Conservation (phyloP, 495 filamentous ascomycete species). For the Hyaloscypha hepaticicola region DNA sequence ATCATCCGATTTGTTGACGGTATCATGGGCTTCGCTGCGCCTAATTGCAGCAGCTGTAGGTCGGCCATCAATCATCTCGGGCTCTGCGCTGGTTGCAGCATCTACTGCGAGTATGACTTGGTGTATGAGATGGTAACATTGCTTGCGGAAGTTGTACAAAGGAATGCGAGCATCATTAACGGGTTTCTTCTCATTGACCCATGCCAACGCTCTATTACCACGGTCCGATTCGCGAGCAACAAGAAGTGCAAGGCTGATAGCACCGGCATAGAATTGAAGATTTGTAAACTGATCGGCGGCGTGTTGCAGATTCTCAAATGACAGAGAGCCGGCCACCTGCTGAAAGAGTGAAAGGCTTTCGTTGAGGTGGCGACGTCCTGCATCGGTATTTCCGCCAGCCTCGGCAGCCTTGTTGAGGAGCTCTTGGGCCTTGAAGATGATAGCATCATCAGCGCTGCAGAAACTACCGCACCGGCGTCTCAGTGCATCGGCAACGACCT, state of each 20-base stretch:
- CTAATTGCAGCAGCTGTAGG: constrained; percentile 71
- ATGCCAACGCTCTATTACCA: constrained; percentile 75
- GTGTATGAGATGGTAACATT: constrained; percentile 82
- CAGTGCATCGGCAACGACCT: constrained; percentile 92
- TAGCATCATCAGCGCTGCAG: constrained; percentile 93
- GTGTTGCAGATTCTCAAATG: constrained; percentile 73
- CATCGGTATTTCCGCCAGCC: constrained; percentile 67
- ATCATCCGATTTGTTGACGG: constrained; percentile 81
- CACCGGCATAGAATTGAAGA: constrained; percentile 89
- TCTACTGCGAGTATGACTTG: constrained; percentile 76
- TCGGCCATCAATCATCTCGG: constrained; percentile 74
- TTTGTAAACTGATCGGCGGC: constrained; percentile 74
- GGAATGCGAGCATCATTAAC: constrained; percentile 63
- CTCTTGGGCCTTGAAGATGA: constrained; percentile 98
- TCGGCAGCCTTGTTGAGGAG: constrained; percentile 84
- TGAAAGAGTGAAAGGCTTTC: constrained; percentile 87
- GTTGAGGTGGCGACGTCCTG: constrained; percentile 77
- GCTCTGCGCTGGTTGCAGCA: constrained; percentile 57
- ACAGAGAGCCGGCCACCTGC: constrained; percentile 77
- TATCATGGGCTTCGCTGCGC: constrained; percentile 79
- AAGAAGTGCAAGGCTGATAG: constrained; percentile 81
- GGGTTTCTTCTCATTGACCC: constrained; percentile 55
- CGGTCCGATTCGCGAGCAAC: constrained; percentile 82
- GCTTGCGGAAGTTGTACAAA: constrained; percentile 66
- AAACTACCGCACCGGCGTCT: constrained; percentile 90